Conservation (phyloP, 768 basidiomycete species). For the Mrakia frigida region DNA sequence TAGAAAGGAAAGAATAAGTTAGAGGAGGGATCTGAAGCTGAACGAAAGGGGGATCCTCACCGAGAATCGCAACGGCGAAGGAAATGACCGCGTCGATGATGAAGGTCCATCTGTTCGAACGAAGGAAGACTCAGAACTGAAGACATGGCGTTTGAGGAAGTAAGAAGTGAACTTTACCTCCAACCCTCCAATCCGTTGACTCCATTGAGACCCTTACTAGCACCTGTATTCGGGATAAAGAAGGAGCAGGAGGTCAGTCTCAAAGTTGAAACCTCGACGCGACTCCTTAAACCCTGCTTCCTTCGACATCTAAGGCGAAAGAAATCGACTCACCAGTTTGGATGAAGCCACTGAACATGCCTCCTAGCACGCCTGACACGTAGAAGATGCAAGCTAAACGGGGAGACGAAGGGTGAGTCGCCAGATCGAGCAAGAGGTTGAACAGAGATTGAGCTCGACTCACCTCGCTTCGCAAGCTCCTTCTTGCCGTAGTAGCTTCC, state of each 20-base stretch:
- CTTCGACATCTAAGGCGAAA: no score
- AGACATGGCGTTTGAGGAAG: background rate
- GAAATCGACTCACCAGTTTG: slow-evolving; percentile 49
- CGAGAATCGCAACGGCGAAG: background rate
- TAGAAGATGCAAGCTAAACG: slow-evolving; percentile 47
- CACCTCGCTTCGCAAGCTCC: slow-evolving; percentile 39
- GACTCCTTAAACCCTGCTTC: no score
- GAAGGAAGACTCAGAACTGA: background rate
- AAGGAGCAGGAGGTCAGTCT: no score
- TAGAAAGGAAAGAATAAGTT: background rate
- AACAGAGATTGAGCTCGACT: background rate
- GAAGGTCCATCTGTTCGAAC: slow-evolving; percentile 7
- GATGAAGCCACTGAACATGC: slow-evolving; percentile 59
- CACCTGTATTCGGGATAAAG: no score
- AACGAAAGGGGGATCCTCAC: background rate
- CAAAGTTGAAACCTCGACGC: no score
- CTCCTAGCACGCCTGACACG: slow-evolving; percentile 58
- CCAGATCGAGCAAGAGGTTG: background rate
- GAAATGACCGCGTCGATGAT: slow-evolving; percentile 26
- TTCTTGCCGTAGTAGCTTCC: background rate
- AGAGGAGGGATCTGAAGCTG: background rate
- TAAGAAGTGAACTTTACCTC: no score
- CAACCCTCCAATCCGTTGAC: slow-evolving; percentile 29
- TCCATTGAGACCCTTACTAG: slow-evolving; percentile 39
- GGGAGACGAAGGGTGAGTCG: background rate